A percentile compares a stretch with the other conserved stretches of the same genome.
Evolutionary conservation across 169 alveolate species (phyloP).

Genomic region (Plasmodium ovale): DNA sequence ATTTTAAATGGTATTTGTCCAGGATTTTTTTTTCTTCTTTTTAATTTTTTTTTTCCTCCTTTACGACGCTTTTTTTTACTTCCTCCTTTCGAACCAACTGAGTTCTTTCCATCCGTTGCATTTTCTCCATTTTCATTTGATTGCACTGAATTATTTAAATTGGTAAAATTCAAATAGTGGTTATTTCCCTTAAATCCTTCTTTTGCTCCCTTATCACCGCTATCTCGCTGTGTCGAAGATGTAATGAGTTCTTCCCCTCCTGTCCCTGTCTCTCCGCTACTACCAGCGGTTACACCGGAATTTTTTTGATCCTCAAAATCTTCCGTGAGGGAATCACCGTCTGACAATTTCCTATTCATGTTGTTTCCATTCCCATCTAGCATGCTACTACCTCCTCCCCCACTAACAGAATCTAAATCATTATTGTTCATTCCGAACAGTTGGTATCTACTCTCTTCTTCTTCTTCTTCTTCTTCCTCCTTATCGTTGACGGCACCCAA

Average conservation of each 20-base stretch:
- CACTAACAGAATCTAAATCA: no score
- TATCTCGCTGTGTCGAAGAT: no score
- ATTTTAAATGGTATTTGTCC: conserved; percentile 21
- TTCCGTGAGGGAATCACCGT: conserved; percentile 1
- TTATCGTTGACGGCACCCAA: neutral
- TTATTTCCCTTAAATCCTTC: no score
- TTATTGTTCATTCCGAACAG: no score
- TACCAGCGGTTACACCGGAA: no score
- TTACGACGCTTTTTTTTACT: neutral
- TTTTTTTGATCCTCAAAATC: neutral
- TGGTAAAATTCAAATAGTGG: no score
- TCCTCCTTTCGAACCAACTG: neutral
- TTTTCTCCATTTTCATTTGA: neutral
- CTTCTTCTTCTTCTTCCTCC: no score
- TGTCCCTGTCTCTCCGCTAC: no score
- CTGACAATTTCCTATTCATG: conserved; percentile 1
- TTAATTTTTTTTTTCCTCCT: neutral
- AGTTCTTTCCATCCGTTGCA: neutral
- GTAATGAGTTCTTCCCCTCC: no score
- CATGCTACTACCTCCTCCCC: neutral
- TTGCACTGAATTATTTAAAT: no score
- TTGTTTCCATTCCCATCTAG: neutral
- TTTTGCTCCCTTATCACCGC: no score
- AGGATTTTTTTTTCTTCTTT: neutral
- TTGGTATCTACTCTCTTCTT: no score